phyloP scores from a whole-genome alignment of 2,329 filamentous ascomycete genomes.

The Thelonectria rubi region DNA sequence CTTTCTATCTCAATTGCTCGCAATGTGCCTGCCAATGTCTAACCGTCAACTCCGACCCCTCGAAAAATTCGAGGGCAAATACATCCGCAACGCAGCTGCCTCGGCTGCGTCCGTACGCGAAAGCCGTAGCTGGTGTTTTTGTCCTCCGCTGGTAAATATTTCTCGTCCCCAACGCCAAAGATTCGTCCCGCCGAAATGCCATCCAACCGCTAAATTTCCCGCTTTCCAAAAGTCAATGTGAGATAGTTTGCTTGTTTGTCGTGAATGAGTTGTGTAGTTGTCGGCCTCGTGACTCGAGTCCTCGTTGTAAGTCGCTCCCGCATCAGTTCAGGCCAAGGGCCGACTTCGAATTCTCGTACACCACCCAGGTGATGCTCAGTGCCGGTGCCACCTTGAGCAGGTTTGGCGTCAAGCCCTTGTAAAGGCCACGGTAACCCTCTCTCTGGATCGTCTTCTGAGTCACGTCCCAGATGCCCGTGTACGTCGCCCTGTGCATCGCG shows the following conservation, averaged over 20 bases:
- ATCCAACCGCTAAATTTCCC: conserved; percentile 41
- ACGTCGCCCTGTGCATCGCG: conserved; percentile 87
- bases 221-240: conserved; percentile 38
- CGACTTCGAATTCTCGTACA: conserved; percentile 90
- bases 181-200: conserved; percentile 34
- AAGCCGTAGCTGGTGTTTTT: conserved; percentile 14
- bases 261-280: conserved; percentile 5
- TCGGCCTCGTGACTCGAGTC: conserved; percentile 9
- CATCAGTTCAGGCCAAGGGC: conserved; percentile 63
- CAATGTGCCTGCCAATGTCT: conserved; percentile 36
- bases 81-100: conserved; percentile 13
- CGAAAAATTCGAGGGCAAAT: conserved; percentile 33
- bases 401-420: conserved; percentile 95
- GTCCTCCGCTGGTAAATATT: conserved; percentile 32
- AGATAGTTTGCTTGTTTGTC: conserved; percentile 12
- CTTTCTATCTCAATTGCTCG: conserved; percentile 35
- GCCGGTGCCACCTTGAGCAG: conserved; percentile 95
- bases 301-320: too few relatives aligned
- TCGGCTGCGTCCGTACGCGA: conserved; percentile 11
- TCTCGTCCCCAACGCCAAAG: conserved; percentile 38
- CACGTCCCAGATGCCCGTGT: conserved; percentile 91
- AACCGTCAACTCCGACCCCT: conserved; percentile 37
- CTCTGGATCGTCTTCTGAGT: conserved; percentile 81
- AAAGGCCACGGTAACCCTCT: conserved; percentile 87
- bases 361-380: conserved; percentile 93